Percentiles rank a stretch among this genome's conserved stretches.
Evolutionary conservation across 352 stramenopile genomes (phyloP).

Genomic region (Ochromonadaceae sp.): DNA sequence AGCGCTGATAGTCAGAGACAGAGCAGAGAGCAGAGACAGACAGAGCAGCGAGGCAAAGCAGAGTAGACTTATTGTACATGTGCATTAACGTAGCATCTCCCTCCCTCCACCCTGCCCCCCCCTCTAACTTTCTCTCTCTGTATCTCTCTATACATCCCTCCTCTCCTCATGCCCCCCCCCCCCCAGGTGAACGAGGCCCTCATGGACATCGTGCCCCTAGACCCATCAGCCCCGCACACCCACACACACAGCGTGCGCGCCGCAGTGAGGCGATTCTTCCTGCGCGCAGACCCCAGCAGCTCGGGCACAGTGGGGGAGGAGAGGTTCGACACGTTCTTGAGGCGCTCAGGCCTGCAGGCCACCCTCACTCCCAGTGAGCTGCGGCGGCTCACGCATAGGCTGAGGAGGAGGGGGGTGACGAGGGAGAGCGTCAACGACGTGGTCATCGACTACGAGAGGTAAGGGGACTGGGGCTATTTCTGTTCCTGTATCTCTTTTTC

Average conservation of each 20-base stretch:
- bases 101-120: too few species aligned
- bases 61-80: too few species aligned
- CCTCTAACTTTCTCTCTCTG: too few species aligned
- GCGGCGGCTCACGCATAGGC: background rate
- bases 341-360: background rate
- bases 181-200: slow-evolving; percentile 4
- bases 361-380: background rate
- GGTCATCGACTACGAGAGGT: slow-evolving; percentile 15
- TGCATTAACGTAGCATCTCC: too few species aligned
- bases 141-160: too few species aligned
- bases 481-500: background rate
- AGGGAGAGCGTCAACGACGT: too few species aligned
- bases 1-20: too few species aligned
- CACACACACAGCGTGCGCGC: background rate
- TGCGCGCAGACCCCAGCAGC: background rate
- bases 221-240: background rate
- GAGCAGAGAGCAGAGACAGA: too few species aligned
- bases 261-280: slow-evolving; percentile 8
- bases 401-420: background rate
- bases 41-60: too few species aligned
- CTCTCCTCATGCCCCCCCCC: too few species aligned
- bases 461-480: too few species aligned
- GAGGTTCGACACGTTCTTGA: slow-evolving; percentile 4
- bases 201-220: background rate
- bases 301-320: background rate